Conservation (phyloP, 352 stramenopile species). For the Globisporangium canariense region DNA sequence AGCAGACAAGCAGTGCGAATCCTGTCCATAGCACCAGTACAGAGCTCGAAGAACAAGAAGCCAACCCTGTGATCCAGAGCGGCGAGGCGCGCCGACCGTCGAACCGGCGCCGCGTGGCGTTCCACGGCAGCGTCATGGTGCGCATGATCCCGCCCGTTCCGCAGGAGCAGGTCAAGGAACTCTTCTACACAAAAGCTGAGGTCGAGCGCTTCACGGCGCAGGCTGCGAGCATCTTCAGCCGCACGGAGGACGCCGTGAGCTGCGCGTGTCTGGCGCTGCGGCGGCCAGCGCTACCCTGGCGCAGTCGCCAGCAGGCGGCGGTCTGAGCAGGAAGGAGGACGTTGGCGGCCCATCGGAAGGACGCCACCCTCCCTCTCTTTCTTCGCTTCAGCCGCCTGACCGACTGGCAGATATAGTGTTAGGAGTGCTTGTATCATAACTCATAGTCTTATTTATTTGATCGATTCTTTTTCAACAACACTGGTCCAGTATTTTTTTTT, state of each 20-base stretch:
- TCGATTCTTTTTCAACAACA: no score
- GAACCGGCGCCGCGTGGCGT: conserved; percentile 45
- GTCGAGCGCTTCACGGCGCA: conserved; percentile 59
- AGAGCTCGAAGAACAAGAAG: conserved; percentile 11
- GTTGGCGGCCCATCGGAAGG: not conserved
- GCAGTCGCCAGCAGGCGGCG: not conserved
- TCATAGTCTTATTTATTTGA: no score
- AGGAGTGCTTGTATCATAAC: no score
- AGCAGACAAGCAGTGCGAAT: not conserved
- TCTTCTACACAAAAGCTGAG: conserved; percentile 66
- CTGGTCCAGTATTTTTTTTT: no score
- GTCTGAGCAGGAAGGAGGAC: not conserved
- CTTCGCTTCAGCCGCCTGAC: no score
- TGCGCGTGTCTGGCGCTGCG: conserved; percentile 25
- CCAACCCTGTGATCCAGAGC: conserved; percentile 6
- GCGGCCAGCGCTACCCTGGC: conserved; percentile 30
- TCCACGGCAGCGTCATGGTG: conserved; percentile 55
- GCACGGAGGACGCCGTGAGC: conserved; percentile 55
- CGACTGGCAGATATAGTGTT: no score
- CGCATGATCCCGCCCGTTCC: conserved; percentile 50
- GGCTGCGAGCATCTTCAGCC: conserved; percentile 42
- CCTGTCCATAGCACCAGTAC: not conserved
- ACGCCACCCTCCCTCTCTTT: not conserved
- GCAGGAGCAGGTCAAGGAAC: conserved; percentile 45
- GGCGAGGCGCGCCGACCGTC: not conserved